A percentile compares a stretch with the other conserved stretches of the same genome.
These are phyloP conservation scores for Reutealis trisperma DNA, from an alignment of 345 rosid genomes.

Conservation along the genomic window DNA sequence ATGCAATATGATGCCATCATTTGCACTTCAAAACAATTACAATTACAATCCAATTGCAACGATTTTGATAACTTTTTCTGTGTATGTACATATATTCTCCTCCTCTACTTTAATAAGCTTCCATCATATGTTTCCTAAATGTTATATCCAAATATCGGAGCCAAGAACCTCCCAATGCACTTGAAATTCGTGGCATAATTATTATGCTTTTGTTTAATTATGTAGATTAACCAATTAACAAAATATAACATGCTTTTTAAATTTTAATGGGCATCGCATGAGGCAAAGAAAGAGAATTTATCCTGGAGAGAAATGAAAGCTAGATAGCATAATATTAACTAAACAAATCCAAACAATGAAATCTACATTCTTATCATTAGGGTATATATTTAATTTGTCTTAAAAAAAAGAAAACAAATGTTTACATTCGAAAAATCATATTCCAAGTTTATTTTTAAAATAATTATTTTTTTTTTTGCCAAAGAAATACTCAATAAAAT, in stretches of 20 bases:
- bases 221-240: neutral
- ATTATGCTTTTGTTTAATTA: neutral
- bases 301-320: neutral
- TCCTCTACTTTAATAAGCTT: neutral
- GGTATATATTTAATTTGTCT: too few species aligned
- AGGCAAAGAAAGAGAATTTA: conserved; percentile 9
- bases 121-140: neutral
- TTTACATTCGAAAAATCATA: too few species aligned
- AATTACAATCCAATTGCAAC: neutral
- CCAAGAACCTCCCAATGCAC: neutral
- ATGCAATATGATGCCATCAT: neutral
- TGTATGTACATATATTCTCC: neutral
- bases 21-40: neutral
- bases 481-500: too few species aligned
- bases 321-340: neutral
- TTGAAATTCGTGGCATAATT: conserved; percentile 3
- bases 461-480: too few species aligned
- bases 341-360: conserved; percentile 7
- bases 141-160: neutral
- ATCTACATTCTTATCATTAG: neutral
- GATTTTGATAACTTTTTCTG: neutral
- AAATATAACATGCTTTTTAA: neutral
- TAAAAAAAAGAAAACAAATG: too few species aligned
- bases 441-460: too few species aligned
- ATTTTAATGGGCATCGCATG: conserved; percentile 13